Evolutionary conservation across 2,329 filamentous ascomycete species (phyloP).

Genomic region (Camillea tinctor): DNA sequence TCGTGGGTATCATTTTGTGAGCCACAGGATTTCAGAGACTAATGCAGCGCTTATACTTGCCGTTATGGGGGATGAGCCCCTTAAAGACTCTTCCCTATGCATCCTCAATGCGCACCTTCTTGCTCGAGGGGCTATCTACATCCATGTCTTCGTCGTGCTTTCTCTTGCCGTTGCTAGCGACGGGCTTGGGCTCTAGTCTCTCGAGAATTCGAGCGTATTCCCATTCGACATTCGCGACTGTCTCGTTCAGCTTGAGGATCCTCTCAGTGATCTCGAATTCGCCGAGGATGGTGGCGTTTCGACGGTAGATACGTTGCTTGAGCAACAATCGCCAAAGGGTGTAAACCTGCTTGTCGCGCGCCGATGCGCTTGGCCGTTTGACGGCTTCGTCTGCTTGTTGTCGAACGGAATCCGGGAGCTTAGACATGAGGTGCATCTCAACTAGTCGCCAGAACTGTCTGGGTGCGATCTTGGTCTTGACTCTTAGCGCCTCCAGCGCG

Average conservation of each 20-base stretch:
- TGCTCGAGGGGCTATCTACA: slow-evolving; percentile 33
- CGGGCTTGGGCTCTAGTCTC: slow-evolving; percentile 23
- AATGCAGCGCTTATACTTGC: slow-evolving; percentile 3
- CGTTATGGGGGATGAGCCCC: background rate
- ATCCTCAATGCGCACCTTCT: slow-evolving; percentile 46
- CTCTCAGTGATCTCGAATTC: slow-evolving; percentile 69
- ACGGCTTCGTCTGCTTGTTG: slow-evolving; percentile 41
- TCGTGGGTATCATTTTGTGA: slow-evolving; percentile 2
- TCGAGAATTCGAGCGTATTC: slow-evolving; percentile 69
- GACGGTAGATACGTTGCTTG: slow-evolving; percentile 74
- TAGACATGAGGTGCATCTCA: slow-evolving; percentile 71
- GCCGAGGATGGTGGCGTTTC: slow-evolving; percentile 69
- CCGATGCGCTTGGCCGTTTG: slow-evolving; percentile 38
- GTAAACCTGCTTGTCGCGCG: slow-evolving; percentile 61
- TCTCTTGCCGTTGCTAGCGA: slow-evolving; percentile 43
- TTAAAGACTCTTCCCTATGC: slow-evolving; percentile 9
- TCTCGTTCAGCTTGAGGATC: slow-evolving; percentile 70
- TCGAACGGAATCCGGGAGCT: slow-evolving; percentile 55
- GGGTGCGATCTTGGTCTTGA: slow-evolving; percentile 67
- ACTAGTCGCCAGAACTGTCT: slow-evolving; percentile 74
- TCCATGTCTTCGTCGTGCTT: slow-evolving; percentile 38
- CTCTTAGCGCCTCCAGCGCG: slow-evolving; percentile 56
- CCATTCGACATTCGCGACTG: slow-evolving; percentile 64
- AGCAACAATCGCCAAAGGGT: slow-evolving; percentile 71
- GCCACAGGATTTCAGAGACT: slow-evolving; percentile 22